These are phyloP conservation scores for Pyracantha coccinea DNA, from an alignment of 331 rosid species.

Conservation along the genomic window DNA sequence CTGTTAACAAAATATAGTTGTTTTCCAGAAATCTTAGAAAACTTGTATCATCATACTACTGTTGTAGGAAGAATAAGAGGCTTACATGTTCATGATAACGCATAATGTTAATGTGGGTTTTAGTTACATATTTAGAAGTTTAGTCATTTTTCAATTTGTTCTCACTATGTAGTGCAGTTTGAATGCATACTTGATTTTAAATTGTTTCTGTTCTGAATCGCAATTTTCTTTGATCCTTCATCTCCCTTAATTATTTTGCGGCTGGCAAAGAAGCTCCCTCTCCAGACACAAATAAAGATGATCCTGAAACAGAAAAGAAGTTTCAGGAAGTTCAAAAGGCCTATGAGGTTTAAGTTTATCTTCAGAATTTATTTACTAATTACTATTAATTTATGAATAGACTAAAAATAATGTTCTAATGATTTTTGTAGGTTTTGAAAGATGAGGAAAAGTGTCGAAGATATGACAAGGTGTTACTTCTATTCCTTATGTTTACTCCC, in stretches of 20 bases:
- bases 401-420: not conserved
- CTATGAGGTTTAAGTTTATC: constrained; percentile 52
- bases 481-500: not conserved
- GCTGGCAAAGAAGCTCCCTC: constrained; percentile 91
- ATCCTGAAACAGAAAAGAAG: constrained; percentile 84
- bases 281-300: constrained; percentile 87
- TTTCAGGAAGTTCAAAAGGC: constrained; percentile 83
- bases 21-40: not conserved
- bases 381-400: not conserved
- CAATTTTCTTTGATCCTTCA: not conserved
- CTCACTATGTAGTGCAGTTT: not conserved
- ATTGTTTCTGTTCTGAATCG: not conserved
- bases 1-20: not conserved
- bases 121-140: not conserved
- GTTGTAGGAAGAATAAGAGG: not conserved
- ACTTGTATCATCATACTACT: not conserved
- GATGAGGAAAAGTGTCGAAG: constrained; percentile 71
- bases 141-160: not conserved
- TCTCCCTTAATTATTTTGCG: constrained; percentile 15
- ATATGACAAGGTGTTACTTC: constrained; percentile 63
- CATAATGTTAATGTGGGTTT: not conserved
- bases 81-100: not conserved
- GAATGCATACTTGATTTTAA: too few species aligned
- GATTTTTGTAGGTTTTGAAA: constrained; percentile 57
- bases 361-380: not conserved